Evolutionary conservation across 495 filamentous ascomycete genomes (phyloP).

Genomic region (Talaromyces liani): DNA sequence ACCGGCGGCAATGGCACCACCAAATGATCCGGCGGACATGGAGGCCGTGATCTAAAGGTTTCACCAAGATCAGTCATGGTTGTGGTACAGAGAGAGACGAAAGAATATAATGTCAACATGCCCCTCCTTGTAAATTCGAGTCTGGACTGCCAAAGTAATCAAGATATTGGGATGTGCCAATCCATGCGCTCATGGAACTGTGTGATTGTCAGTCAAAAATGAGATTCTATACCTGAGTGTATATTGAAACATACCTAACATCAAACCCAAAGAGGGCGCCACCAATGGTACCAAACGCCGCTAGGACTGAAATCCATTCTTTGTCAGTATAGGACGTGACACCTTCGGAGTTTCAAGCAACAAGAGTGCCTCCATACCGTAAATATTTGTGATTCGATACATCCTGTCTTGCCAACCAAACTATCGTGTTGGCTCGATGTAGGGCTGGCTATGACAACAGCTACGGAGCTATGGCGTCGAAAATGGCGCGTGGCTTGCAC

Average conservation of each 20-base stretch:
- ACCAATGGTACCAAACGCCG: conserved; percentile 44
- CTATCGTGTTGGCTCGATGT: not conserved
- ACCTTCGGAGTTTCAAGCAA: not conserved
- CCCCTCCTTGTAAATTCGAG: conserved; percentile 49
- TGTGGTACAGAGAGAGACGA: not conserved
- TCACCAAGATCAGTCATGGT: not conserved
- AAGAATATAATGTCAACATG: not conserved
- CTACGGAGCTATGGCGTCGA: not conserved
- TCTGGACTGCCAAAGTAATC: conserved; percentile 59
- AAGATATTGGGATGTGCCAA: conserved; percentile 61
- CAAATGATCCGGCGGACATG: conserved; percentile 18
- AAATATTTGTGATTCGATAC: conserved; percentile 41
- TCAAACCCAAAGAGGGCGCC: conserved; percentile 39
- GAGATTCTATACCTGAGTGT: not conserved
- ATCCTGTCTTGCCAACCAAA: conserved; percentile 14
- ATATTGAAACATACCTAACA: conserved; percentile 24
- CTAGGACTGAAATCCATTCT: conserved; percentile 27
- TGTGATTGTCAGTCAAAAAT: not conserved
- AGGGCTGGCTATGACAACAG: not conserved
- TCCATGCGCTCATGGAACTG: conserved; percentile 61
- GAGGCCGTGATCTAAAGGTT: conserved; percentile 51
- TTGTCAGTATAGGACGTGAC: not conserved
- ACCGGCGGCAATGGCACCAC: conserved; percentile 42
- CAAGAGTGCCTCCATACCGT: conserved; percentile 18
- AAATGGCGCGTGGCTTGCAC: not conserved